A percentile compares a stretch with the other conserved stretches of the same genome.
Evolutionary conservation across 805 yeast species (phyloP).

Genomic region (Saturnispora besseyi): DNA sequence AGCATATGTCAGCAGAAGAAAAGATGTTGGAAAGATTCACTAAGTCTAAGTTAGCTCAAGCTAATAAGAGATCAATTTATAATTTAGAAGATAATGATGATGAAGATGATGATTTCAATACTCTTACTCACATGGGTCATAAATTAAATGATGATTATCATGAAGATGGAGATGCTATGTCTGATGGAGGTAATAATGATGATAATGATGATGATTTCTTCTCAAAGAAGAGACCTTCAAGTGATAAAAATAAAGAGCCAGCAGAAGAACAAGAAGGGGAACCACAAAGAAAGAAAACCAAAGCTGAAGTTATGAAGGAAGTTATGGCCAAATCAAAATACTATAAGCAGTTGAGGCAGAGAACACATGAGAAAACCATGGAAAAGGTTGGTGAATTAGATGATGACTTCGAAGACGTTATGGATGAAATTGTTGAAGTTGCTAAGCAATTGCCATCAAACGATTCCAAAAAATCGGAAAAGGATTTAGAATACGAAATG

Average conservation of each 20-base stretch:
- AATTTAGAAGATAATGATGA: constrained; percentile 56
- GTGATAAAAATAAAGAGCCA: constrained; percentile 16
- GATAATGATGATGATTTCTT: constrained; percentile 26
- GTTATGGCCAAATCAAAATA: constrained; percentile 75
- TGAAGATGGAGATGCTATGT: constrained; percentile 33
- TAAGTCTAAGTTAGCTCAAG: constrained; percentile 63
- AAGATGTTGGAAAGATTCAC: constrained; percentile 94
- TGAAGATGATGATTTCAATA: constrained; percentile 54
- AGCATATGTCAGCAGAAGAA: constrained; percentile 70
- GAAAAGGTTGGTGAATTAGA: constrained; percentile 59
- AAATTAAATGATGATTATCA: constrained; percentile 46
- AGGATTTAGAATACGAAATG: constrained; percentile 48
- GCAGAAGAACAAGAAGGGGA: constrained; percentile 28
- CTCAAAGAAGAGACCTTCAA: constrained; percentile 28
- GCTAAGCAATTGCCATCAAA: constrained; percentile 24
- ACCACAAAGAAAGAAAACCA: constrained; percentile 59
- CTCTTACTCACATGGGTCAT: constrained; percentile 50
- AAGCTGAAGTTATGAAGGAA: constrained; percentile 81
- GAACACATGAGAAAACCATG: constrained; percentile 48
- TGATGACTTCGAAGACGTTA: constrained; percentile 62
- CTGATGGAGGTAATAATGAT: constrained; percentile 24
- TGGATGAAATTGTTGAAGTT: constrained; percentile 31
- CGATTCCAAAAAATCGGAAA: constrained; percentile 28
- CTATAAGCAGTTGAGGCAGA: constrained; percentile 68
- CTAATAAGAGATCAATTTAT: constrained; percentile 51